Percentiles rank a stretch among this genome's conserved stretches.
Conservation (phyloP, 2,329 filamentous ascomycete genomes). For the Beauveria medogensis region DNA sequence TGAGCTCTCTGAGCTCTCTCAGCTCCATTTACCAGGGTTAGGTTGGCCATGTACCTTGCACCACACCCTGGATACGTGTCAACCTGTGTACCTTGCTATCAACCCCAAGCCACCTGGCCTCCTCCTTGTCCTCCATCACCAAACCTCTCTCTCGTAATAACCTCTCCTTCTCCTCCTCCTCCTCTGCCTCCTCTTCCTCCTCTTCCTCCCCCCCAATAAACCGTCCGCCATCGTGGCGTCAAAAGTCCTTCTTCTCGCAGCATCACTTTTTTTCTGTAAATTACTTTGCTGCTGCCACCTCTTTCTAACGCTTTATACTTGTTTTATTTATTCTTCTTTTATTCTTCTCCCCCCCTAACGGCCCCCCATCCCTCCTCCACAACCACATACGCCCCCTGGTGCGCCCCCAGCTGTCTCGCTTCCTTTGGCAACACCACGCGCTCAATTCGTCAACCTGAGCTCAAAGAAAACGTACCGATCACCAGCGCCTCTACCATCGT, state of each 20-base stretch:
- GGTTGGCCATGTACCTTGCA: too few species aligned
- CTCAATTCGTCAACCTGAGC: background rate
- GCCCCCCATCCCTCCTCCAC: background rate
- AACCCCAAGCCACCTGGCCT: too few species aligned
- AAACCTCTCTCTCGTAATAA: background rate
- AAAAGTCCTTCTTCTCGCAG: slow-evolving; percentile 5
- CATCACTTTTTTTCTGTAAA: slow-evolving; percentile 6
- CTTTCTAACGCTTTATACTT: slow-evolving; percentile 2
- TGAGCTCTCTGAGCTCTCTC: too few species aligned
- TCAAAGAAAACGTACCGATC: background rate
- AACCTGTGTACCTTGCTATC: too few species aligned
- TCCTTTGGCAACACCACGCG: background rate
- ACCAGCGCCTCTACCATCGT: background rate
- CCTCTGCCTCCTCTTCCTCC: background rate
- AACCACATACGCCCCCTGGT: background rate
- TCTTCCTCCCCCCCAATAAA: background rate
- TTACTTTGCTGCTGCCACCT: background rate
- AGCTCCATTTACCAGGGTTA: too few species aligned
- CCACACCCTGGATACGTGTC: too few species aligned
- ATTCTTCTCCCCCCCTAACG: background rate
- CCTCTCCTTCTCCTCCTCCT: background rate
- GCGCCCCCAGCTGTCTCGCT: background rate
- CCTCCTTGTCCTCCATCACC: background rate
- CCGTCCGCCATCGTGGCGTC: slow-evolving; percentile 4
- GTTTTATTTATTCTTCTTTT: slow-evolving; percentile 1